A percentile compares a stretch with the other conserved stretches of the same genome.
phyloP scores from a whole-genome alignment of 495 filamentous ascomycete species.

The Oidiodendron maius region DNA sequence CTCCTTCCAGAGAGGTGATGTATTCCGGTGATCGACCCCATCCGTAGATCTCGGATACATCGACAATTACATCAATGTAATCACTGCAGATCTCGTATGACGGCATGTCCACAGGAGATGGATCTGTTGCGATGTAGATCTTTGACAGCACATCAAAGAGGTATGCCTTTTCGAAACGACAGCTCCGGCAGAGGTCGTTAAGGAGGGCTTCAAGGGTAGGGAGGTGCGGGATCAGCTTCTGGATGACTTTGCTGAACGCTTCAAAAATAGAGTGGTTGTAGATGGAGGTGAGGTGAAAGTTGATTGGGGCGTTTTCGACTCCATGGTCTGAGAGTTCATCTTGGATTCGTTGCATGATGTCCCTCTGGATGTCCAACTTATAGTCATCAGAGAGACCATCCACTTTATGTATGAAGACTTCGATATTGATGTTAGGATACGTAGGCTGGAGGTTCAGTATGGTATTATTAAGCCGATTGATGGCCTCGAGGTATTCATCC shows the following conservation, averaged over 20 bases:
- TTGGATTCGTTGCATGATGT: constrained; percentile 93
- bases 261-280: constrained; percentile 98
- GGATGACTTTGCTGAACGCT: constrained; percentile 95
- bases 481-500: constrained; percentile 89
- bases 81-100: constrained; percentile 97
- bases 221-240: constrained; percentile 90
- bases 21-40: constrained; percentile 52
- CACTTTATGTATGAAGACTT: constrained; percentile 98
- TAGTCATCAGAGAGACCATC: constrained; percentile 94
- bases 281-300: constrained; percentile 91
- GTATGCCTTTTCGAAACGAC: constrained; percentile 94
- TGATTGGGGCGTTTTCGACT: constrained; percentile 84
- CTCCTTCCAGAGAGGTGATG: constrained; percentile 50
- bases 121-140: constrained; percentile 96
- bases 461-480: constrained; percentile 77
- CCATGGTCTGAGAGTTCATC: constrained; percentile 91
- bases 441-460: constrained; percentile 80
- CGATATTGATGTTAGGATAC: constrained; percentile 89
- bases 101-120: constrained; percentile 82
- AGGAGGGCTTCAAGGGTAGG: constrained; percentile 87
- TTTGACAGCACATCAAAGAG: constrained; percentile 95
- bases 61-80: constrained; percentile 95
- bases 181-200: constrained; percentile 81
- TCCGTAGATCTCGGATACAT: constrained; percentile 91
- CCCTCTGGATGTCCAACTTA: constrained; percentile 85